These are phyloP conservation scores for Pseudocercospora vitis DNA, from an alignment of 2,329 filamentous ascomycete species.

Conservation along the genomic window DNA sequence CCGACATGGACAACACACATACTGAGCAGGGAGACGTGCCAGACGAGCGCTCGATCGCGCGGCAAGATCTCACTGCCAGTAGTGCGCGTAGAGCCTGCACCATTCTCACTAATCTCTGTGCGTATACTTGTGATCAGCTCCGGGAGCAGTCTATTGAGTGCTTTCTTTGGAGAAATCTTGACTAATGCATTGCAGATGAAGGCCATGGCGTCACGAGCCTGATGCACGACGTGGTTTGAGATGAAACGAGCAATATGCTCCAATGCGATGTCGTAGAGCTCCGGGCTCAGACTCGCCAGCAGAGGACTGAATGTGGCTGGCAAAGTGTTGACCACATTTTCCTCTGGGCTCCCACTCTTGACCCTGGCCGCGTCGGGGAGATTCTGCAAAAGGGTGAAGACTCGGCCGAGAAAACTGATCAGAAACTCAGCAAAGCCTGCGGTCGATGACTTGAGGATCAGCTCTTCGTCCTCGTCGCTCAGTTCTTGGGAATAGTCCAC, in stretches of 20 bases:
- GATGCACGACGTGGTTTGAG: constrained; percentile 90
- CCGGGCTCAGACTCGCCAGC: constrained; percentile 85
- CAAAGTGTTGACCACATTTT: constrained; percentile 93
- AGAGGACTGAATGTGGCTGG: constrained; percentile 88
- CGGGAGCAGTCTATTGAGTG: constrained; percentile 84
- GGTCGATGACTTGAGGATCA: constrained; percentile 88
- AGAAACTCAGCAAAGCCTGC: constrained; percentile 92
- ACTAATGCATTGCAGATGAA: constrained; percentile 96
- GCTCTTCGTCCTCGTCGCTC: constrained; percentile 79
- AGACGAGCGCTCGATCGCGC: constrained; percentile 86
- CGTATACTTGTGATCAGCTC: constrained; percentile 89
- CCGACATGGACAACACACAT: constrained; percentile 98
- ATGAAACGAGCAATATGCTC: constrained; percentile 93
- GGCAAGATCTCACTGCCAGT: constrained; percentile 92
- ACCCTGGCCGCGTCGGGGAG: constrained; percentile 86
- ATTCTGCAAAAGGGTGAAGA: constrained; percentile 94
- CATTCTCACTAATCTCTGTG: constrained; percentile 95
- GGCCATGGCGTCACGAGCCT: constrained; percentile 95
- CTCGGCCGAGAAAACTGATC: constrained; percentile 83
- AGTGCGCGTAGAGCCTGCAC: constrained; percentile 89
- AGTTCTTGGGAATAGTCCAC: constrained; percentile 83
- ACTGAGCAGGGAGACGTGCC: constrained; percentile 94
- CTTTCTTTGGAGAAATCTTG: constrained; percentile 93
- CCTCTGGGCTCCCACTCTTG: constrained; percentile 87
- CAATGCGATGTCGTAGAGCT: constrained; percentile 87